Evolutionary conservation across 2,329 filamentous ascomycete species (phyloP).

Genomic region (Penicillium sp.): DNA sequence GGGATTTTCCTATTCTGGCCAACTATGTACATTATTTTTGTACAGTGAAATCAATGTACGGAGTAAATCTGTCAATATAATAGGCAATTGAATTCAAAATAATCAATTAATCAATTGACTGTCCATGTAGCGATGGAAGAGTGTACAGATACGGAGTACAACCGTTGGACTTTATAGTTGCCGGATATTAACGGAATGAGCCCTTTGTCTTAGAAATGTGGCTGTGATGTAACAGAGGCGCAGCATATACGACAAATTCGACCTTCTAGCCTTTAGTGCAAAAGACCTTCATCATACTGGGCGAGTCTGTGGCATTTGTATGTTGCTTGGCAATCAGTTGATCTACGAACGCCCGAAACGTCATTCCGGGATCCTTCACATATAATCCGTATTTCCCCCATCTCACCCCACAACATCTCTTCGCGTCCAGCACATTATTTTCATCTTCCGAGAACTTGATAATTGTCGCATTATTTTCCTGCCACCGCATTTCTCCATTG

Average conservation of each 20-base stretch:
- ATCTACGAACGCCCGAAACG: constrained; percentile 17
- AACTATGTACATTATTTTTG: not conserved
- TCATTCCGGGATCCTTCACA: constrained; percentile 19
- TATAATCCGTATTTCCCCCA: constrained; percentile 15
- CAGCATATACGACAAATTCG: constrained; percentile 1
- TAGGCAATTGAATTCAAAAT: not conserved
- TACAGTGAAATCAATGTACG: not conserved
- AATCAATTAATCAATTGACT: not conserved
- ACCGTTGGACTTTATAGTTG: not conserved
- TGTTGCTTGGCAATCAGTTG: constrained; percentile 13
- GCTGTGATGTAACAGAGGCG: constrained; percentile 12
- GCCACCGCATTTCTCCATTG: not conserved
- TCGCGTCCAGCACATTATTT: not conserved
- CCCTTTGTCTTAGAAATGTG: constrained; percentile 4
- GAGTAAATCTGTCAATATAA: not conserved
- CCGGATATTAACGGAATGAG: not conserved
- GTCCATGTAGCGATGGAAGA: not conserved
- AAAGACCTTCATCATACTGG: not conserved
- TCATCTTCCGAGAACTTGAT: not conserved
- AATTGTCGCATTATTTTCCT: not conserved
- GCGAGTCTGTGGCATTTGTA: not conserved
- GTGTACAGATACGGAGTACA: not conserved
- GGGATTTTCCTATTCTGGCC: not conserved
- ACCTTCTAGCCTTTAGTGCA: not conserved
- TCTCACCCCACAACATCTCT: constrained; percentile 5